These are phyloP conservation scores for Acanthamoeba comandoni DNA, from an alignment of 208 protist species.

Conservation along the genomic window DNA sequence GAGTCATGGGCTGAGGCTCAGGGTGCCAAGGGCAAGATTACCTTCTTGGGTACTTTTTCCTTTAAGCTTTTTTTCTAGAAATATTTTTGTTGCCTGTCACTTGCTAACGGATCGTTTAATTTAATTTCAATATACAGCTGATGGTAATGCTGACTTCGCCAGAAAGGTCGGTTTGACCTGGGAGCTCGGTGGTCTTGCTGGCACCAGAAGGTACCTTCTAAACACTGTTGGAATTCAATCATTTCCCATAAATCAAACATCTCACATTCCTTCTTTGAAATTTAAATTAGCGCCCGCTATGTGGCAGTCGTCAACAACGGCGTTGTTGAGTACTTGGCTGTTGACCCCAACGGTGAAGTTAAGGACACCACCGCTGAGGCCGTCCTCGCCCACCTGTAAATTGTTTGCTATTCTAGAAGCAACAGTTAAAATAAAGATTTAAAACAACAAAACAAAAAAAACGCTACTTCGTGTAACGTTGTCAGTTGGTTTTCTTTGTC, in stretches of 20 bases:
- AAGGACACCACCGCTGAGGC: slow-evolving; percentile 63
- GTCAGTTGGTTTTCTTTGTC: too few species aligned
- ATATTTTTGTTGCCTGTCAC: not conserved
- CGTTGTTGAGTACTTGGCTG: slow-evolving; percentile 71
- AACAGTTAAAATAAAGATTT: too few species aligned
- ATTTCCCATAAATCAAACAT: not conserved
- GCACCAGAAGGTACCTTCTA: slow-evolving; percentile 62
- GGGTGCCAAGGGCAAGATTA: slow-evolving; percentile 68
- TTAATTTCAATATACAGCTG: slow-evolving; percentile 17
- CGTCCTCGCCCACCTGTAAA: slow-evolving; percentile 64
- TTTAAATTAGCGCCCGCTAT: too few species aligned
- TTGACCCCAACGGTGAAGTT: slow-evolving; percentile 50
- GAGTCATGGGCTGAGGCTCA: slow-evolving; percentile 50
- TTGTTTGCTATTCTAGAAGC: not conserved
- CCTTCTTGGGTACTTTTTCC: slow-evolving; percentile 45
- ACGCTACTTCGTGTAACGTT: too few species aligned
- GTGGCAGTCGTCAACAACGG: slow-evolving; percentile 44
- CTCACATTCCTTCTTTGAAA: too few species aligned
- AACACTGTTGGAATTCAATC: too few species aligned
- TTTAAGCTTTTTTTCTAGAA: slow-evolving; percentile 8
- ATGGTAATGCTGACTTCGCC: slow-evolving; percentile 65
- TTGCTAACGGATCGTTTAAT: not conserved
- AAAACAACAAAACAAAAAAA: too few species aligned
- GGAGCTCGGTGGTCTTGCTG: slow-evolving; percentile 39
- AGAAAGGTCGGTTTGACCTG: slow-evolving; percentile 16